A percentile compares a stretch with the other conserved stretches of the same genome.
Conservation (phyloP, 106 monocot genomes). For the Platanthera guangdongensis region DNA sequence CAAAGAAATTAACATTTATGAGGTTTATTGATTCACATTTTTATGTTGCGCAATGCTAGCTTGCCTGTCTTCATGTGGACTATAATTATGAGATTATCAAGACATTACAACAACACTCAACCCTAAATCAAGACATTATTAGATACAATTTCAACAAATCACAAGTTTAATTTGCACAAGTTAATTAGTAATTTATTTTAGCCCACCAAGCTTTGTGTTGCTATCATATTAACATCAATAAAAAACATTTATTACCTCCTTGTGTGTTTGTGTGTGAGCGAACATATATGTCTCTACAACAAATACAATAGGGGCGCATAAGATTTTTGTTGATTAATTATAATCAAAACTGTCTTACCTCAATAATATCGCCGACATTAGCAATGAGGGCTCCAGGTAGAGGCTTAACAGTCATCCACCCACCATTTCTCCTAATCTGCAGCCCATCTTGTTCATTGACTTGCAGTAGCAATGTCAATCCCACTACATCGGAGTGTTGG, state of each 20-base stretch:
- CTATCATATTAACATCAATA: too few species aligned
- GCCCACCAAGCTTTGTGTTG: too few species aligned
- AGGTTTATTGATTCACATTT: not conserved
- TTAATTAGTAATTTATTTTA: not conserved
- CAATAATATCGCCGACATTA: slow-evolving; percentile 30
- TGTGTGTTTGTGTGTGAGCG: too few species aligned
- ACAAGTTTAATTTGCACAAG: too few species aligned
- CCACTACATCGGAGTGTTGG: slow-evolving; percentile 21
- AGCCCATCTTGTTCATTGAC: slow-evolving; percentile 20
- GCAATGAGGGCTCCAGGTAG: slow-evolving; percentile 24
- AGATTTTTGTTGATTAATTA: not conserved
- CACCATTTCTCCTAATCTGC: slow-evolving; percentile 17
- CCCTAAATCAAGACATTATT: too few species aligned
- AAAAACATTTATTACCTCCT: too few species aligned
- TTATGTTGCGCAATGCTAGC: not conserved
- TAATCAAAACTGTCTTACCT: not conserved
- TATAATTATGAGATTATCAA: too few species aligned
- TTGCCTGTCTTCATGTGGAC: too few species aligned
- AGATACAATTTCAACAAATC: too few species aligned
- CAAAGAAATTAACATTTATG: not conserved
- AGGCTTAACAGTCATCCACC: slow-evolving; percentile 21
- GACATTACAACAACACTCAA: too few species aligned
- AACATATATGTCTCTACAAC: too few species aligned
- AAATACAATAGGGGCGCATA: too few species aligned
- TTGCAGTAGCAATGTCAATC: slow-evolving; percentile 21